Conservation (phyloP, 2,329 filamentous ascomycete genomes). For the Chrysosporium queenslandicum region DNA sequence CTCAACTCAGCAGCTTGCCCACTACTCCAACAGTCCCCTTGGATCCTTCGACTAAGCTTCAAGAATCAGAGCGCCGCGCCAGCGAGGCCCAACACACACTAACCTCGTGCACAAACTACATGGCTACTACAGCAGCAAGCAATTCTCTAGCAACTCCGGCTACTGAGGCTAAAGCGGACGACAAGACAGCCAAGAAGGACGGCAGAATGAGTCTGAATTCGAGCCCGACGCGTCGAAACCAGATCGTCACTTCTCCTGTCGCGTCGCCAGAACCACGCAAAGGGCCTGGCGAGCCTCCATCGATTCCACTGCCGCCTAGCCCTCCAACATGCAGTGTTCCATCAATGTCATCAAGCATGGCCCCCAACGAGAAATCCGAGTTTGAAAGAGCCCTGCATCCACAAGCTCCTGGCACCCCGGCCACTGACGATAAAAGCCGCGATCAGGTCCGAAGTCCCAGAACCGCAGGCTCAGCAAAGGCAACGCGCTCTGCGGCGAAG, state of each 20-base stretch:
- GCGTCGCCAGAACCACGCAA: constrained; percentile 7
- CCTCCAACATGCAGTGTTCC: constrained; percentile 12
- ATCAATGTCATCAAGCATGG: not conserved
- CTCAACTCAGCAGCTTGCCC: constrained; percentile 6
- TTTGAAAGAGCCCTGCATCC: not conserved
- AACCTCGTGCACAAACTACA: not conserved
- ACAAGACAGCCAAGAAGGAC: not conserved
- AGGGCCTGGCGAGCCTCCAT: constrained; percentile 15
- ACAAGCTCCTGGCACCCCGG: not conserved
- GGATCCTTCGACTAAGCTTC: constrained; percentile 3
- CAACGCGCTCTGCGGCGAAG: not conserved
- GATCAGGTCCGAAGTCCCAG: not conserved
- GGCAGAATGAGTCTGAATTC: not conserved
- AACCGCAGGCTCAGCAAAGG: not conserved
- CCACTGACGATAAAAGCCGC: not conserved
- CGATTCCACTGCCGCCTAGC: constrained; percentile 19
- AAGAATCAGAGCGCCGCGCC: constrained; percentile 4
- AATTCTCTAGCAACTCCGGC: not conserved
- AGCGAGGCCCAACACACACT: not conserved
- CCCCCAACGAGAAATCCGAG: not conserved
- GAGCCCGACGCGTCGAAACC: not conserved
- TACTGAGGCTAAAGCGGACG: not conserved
- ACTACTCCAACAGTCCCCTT: not conserved
- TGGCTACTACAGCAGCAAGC: not conserved
- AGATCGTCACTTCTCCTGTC: not conserved